Percentiles rank a stretch among this genome's conserved stretches.
phyloP scores from a whole-genome alignment of 139 green algal species.

The Mesotaenium endlicherianum region DNA sequence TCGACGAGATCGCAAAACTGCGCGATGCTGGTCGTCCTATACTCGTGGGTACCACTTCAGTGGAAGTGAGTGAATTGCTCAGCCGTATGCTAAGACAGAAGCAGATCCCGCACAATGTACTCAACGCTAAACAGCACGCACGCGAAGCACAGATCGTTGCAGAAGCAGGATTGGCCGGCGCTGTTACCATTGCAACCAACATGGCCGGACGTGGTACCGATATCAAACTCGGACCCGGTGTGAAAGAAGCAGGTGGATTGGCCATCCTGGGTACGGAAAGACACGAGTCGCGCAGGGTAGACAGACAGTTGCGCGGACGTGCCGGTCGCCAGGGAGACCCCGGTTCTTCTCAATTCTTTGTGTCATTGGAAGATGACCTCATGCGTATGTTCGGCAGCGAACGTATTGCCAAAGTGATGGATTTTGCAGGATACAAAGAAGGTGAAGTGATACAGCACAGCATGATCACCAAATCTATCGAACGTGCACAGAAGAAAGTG shows the following conservation, averaged over 20 bases:
- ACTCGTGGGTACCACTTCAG: conserved; percentile 73
- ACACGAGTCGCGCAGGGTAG: conserved; percentile 89
- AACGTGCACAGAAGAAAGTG: conserved; percentile 13
- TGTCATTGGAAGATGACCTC: conserved; percentile 24
- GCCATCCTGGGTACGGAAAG: conserved; percentile 92
- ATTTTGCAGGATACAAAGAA: not conserved
- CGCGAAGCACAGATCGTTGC: conserved; percentile 71
- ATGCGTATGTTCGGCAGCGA: not conserved
- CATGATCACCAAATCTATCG: not conserved
- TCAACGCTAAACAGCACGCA: conserved; percentile 59
- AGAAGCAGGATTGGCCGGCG: conserved; percentile 61
- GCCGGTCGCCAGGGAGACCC: conserved; percentile 59
- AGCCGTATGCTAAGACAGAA: conserved; percentile 53
- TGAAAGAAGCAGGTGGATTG: conserved; percentile 56
- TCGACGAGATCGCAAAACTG: conserved; percentile 70
- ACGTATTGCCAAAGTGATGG: not conserved
- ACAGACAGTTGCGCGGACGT: conserved; percentile 82
- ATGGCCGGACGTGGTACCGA: conserved; percentile 79
- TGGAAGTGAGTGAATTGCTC: conserved; percentile 83
- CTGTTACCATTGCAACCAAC: conserved; percentile 76
- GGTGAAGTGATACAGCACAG: conserved; percentile 1
- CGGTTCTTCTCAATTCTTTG: conserved; percentile 46
- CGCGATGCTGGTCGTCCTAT: conserved; percentile 70
- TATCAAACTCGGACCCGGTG: conserved; percentile 64
- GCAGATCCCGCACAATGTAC: not conserved